Evolutionary conservation across 495 filamentous ascomycete genomes (phyloP), one percentile per base, ranked within the genome.

Genomic region (Penicillium turbatum): DNA sequence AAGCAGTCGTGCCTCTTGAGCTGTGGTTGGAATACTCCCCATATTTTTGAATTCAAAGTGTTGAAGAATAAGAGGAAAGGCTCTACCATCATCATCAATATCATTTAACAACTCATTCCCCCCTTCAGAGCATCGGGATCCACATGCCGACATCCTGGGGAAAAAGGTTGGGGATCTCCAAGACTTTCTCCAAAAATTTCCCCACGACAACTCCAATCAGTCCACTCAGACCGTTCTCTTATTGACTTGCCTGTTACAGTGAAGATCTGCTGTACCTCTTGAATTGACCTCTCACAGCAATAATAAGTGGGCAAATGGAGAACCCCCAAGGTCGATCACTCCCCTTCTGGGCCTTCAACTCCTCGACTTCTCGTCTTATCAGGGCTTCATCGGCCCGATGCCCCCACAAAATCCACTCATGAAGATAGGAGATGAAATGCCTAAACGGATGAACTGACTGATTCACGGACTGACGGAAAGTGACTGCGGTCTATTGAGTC

Each of bases 1-100:
- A 19, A 69, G 64, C 13, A 76, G 65, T 27, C 80, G 77, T 32
- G 74, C 68, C 34, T 68, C 53, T 9, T 61, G 49, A 11, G 76
- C 10, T 2, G 35, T n/a, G 5, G 35, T 37, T 12, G n/a, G 13
- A 12, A 37, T 37, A 37, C 35, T 37, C 9, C 48, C 52, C 57
- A 61, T 59, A 16, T 37, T 12, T n/a, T 35, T 35, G 10, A 5
- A 35, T 2, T n/a, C 11, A 35, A 34, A 12, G 32, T 12, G 30
- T 31, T 3, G 30, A 9, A 31, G 6, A 31, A 9, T 3, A 31
- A 31, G 10, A 31, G 10, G 1, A 5, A 31, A 31, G n/a, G n/a
- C n/a, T n/a, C 21, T 24, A 24, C 21, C 4, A 24, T 4, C 21
- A 24, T 24, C 21, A 24, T 24, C 2, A 31, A 31, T 9, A 31